phyloP scores from a whole-genome alignment of 768 basidiomycete species.

The Podaxis pistillaris region DNA sequence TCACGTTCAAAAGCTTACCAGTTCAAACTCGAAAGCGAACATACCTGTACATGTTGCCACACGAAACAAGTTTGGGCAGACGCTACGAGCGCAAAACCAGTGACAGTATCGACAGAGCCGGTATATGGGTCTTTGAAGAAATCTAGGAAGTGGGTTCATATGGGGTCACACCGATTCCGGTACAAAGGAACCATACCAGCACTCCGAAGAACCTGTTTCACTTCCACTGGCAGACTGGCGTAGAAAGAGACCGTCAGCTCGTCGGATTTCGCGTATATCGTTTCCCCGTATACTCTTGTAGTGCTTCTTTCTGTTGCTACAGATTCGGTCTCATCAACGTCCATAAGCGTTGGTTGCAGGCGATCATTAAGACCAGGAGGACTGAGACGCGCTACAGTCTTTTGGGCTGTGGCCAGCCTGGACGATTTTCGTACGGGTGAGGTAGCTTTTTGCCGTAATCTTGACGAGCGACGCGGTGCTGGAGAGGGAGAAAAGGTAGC shows the following conservation, averaged over 20 bases:
- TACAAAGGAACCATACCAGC: constrained; percentile 46
- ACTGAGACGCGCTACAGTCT: constrained; percentile 37
- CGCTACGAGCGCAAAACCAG: constrained; percentile 73
- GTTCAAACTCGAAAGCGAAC: constrained; percentile 12
- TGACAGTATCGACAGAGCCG: constrained; percentile 67
- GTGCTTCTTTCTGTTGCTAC: constrained; percentile 34
- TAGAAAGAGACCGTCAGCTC: constrained; percentile 68
- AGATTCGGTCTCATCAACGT: constrained; percentile 56
- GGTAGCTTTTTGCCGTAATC: constrained; percentile 24
- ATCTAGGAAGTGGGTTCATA: constrained; percentile 37
- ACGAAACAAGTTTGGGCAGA: constrained; percentile 77
- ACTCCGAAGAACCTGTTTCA: constrained; percentile 66
- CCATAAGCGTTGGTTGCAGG: constrained; percentile 46
- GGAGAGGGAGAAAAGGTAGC: constrained; percentile 64
- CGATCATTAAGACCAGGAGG: constrained; percentile 37
- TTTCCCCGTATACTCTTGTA: constrained; percentile 37
- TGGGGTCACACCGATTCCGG: constrained; percentile 5
- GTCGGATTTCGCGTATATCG: constrained; percentile 68
- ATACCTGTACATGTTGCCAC: constrained; percentile 76
- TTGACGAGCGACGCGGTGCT: constrained; percentile 53
- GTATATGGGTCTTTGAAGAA: constrained; percentile 66
- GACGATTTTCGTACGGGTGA: constrained; percentile 19
- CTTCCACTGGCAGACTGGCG: constrained; percentile 68
- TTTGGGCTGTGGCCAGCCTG: constrained; percentile 13
- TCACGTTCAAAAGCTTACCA: constrained; percentile 2